Base-by-base conservation (phyloP, 805 yeast genomes). In the Scheffersomyces ergatensis region DNA sequence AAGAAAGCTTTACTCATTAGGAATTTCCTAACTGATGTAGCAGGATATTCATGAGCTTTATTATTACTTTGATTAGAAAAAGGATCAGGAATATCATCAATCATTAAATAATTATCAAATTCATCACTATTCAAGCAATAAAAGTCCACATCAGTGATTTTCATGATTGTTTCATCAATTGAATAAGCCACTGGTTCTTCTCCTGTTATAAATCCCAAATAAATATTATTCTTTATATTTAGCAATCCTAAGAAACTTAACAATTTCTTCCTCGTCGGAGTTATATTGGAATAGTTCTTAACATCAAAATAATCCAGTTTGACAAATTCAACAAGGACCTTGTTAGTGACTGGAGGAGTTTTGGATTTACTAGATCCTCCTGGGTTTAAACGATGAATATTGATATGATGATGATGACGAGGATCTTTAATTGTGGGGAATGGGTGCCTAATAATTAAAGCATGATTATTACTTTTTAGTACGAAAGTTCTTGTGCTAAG, bases 401-500 rank as follows among this genome's bases (percentile, higher is more conserved):
- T 6, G 24, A 7, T 7, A 21, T 21, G 24, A 21, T 21, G 24
- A 21, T 21, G 24, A 21, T 21, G 24, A 21, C 24, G 6, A 21
- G n/a, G 18, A 15, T 29, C 15, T 5, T 5, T 14, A 13, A 29
- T 5, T 4, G 32, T 49, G 11, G 74, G 72, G 39, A 47, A 45
- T 19, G 74, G 71, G 45, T 75, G 80, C 36, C 82, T 70, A 36
- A 89, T 69, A 3, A 83, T 67, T 44, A 89, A 67, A 1, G 82
- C 86, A 55, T 70, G 76, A 20, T 73, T 75, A 33, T 74, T 72
- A 16, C 83, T 75, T 3, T 80, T 77, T 3, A 89, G 66, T 2
- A 87, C 83, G 42, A 87, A 67, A 9, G 90, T 76, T 40, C 96
- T 68, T 2, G 93, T 92, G 25, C 69, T 58, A 42, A 73, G 77